phyloP scores from a whole-genome alignment of 345 rosid genomes.

The Moricandia arvensis region DNA sequence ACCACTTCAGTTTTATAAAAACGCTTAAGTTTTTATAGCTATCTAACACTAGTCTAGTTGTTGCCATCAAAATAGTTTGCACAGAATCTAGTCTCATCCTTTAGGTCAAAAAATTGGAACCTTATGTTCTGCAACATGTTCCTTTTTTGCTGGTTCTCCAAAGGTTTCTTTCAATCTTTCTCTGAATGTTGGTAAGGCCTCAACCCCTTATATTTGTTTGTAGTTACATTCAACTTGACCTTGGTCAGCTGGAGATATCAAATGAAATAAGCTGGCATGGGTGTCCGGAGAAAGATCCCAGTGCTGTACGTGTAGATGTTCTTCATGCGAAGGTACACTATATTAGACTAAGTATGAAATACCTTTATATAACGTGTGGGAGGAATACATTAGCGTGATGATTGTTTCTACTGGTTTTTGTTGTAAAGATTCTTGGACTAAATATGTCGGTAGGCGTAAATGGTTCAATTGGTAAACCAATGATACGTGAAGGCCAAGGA shows the following conservation, averaged over 20 bases:
- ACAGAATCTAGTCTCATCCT: not conserved
- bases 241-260: conserved; percentile 81
- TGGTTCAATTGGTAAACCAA: conserved; percentile 78
- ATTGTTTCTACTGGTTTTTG: conserved; percentile 21
- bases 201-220: conserved; percentile 32
- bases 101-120: conserved; percentile 10
- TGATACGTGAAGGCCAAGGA: conserved; percentile 89
- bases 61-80: conserved; percentile 14
- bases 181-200: conserved; percentile 13
- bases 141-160: conserved; percentile 7
- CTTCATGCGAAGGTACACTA: conserved; percentile 84
- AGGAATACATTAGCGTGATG: conserved; percentile 9
- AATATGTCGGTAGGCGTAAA: conserved; percentile 92
- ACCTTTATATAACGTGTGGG: conserved; percentile 9
- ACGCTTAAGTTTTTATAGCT: conserved; percentile 12
- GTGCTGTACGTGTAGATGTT: conserved; percentile 91
- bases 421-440: conserved; percentile 79
- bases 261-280: conserved; percentile 98
- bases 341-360: conserved; percentile 13
- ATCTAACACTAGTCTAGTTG: conserved; percentile 4
- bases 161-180: not conserved
- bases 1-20: not conserved
- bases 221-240: conserved; percentile 94
- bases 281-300: conserved; percentile 75
- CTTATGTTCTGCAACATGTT: conserved; percentile 15